Evolutionary conservation across 768 basidiomycete genomes (phyloP).

Genomic region (Galerina sulciceps): DNA sequence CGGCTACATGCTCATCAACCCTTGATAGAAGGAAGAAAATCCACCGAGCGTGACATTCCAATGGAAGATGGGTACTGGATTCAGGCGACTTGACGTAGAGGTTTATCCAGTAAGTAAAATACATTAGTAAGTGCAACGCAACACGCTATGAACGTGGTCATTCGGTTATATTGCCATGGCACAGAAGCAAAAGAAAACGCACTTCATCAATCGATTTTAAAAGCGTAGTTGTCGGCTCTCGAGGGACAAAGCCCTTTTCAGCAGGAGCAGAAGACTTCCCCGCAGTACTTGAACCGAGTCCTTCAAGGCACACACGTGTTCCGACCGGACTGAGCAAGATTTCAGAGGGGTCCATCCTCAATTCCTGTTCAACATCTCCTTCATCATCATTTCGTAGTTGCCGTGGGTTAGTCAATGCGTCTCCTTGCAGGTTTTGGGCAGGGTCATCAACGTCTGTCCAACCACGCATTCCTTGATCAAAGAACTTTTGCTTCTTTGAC

Average conservation of each 20-base stretch:
- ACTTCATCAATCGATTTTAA: constrained; percentile 73
- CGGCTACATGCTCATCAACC: constrained; percentile 69
- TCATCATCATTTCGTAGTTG: constrained; percentile 40
- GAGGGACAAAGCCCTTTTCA: constrained; percentile 33
- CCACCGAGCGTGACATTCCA: constrained; percentile 72
- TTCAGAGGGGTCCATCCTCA: constrained; percentile 36
- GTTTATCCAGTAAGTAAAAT: constrained; percentile 83
- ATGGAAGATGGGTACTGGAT: constrained; percentile 41
- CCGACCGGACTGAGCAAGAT: constrained; percentile 45
- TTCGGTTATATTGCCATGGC: constrained; percentile 10
- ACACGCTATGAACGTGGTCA: constrained; percentile 50
- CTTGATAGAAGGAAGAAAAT: constrained; percentile 75
- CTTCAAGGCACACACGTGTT: constrained; percentile 33
- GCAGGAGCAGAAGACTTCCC: not conserved
- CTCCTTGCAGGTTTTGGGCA: constrained; percentile 10
- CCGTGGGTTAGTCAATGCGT: constrained; percentile 28
- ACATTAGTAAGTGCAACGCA: constrained; percentile 80
- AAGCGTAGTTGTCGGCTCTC: constrained; percentile 63
- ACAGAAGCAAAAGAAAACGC: constrained; percentile 23
- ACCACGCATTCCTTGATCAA: constrained; percentile 36
- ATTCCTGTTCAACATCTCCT: constrained; percentile 44
- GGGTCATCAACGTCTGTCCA: constrained; percentile 41
- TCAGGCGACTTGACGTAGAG: constrained; percentile 53
- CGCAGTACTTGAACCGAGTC: constrained; percentile 5
- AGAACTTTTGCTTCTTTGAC: constrained; percentile 22